These are phyloP conservation scores for Kappamyces sp. DNA, from an alignment of 192 early-diverging fungal species.

Conservation along the genomic window DNA sequence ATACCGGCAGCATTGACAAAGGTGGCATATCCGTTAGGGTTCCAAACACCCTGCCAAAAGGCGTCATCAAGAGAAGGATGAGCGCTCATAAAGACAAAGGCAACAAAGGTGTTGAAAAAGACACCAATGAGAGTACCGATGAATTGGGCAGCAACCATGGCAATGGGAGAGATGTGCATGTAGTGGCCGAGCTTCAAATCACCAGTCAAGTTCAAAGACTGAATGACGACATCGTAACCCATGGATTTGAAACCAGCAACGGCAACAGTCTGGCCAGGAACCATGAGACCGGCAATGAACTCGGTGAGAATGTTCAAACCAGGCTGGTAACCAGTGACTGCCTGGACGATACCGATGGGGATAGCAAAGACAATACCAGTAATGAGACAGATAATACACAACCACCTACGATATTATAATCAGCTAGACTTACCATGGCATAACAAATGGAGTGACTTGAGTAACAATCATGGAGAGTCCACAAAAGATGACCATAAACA, in stretches of 20 bases:
- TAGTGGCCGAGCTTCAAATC: conserved; percentile 80
- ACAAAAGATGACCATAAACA: conserved; percentile 38
- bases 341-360: conserved; percentile 78
- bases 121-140: conserved; percentile 55
- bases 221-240: conserved; percentile 70
- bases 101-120: conserved; percentile 38
- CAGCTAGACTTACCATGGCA: no score
- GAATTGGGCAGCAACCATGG: conserved; percentile 58
- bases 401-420: conserved; percentile 73
- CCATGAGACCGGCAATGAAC: conserved; percentile 74
- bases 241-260: conserved; percentile 86
- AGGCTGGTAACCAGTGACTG: conserved; percentile 69
- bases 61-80: conserved; percentile 4
- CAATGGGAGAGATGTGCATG: conserved; percentile 60
- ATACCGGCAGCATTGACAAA: conserved; percentile 66
- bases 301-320: conserved; percentile 82
- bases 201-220: conserved; percentile 63
- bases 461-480: conserved; percentile 43
- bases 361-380: conserved; percentile 62
- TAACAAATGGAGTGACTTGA: conserved; percentile 44
- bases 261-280: conserved; percentile 75
- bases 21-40: conserved; percentile 27
- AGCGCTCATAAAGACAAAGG: conserved; percentile 31
- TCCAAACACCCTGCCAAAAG: conserved; percentile 22
- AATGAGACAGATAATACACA: conserved; percentile 31